Percentiles rank a stretch among this genome's conserved stretches.
phyloP scores from a whole-genome alignment of 2,329 filamentous ascomycete species.

The Pyrenochaeta sp. region DNA sequence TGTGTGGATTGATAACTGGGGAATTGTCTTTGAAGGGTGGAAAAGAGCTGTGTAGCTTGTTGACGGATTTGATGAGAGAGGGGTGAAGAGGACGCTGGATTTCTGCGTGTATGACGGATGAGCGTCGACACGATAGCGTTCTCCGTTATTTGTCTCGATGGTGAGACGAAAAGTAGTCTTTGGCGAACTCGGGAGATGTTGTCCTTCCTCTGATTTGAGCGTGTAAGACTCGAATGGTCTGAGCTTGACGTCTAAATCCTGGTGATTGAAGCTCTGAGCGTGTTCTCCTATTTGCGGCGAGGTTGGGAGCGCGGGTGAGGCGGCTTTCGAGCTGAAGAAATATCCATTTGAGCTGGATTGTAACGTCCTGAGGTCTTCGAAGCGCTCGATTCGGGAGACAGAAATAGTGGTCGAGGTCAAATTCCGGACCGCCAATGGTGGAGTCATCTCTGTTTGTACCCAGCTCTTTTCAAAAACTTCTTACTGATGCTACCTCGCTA shows the following conservation, averaged over 20 bases:
- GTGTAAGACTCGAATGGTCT: conserved; percentile 71
- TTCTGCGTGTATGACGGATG: conserved; percentile 63
- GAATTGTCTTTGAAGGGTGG: conserved; percentile 52
- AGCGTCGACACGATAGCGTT: conserved; percentile 74
- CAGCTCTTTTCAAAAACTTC: background rate
- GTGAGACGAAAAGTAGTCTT: conserved; percentile 74
- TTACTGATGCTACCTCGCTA: no score
- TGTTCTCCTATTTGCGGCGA: conserved; percentile 59
- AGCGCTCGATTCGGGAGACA: conserved; percentile 76
- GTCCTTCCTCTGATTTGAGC: conserved; percentile 59
- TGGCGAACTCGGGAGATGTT: conserved; percentile 22
- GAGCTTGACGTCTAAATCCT: conserved; percentile 69
- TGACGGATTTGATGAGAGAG: conserved; percentile 49
- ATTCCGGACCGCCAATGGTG: conserved; percentile 78
- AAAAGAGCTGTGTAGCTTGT: conserved; percentile 54
- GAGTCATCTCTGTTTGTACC: conserved; percentile 23
- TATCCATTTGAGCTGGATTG: conserved; percentile 41
- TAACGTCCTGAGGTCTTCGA: conserved; percentile 62
- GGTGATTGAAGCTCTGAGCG: conserved; percentile 66
- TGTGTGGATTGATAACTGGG: conserved; percentile 41
- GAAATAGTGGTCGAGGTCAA: conserved; percentile 76
- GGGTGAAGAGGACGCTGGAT: conserved; percentile 46
- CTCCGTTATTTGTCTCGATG: conserved; percentile 67
- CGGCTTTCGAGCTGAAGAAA: conserved; percentile 39
- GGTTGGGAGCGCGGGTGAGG: conserved; percentile 38